Percentiles rank a stretch among this genome's conserved stretches.
Evolutionary conservation across 2,329 filamentous ascomycete species (phyloP).

Genomic region (Trichoderma pleuroti): DNA sequence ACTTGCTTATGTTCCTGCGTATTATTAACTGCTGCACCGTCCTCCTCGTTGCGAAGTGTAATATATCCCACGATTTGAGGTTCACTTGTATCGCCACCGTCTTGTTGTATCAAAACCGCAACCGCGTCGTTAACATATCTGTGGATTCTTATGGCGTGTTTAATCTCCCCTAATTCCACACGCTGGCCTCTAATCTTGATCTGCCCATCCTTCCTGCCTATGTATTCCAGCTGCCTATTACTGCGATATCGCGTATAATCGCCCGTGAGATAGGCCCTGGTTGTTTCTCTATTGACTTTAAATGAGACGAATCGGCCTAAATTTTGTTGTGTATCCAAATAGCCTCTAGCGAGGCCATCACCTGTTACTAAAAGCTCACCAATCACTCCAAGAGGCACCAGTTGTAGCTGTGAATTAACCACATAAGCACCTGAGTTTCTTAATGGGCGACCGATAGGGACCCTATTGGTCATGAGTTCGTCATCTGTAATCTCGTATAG

Average conservation of each 20-base stretch:
- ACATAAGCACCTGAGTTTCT: too few relatives aligned
- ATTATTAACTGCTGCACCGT: background rate
- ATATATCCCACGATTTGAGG: background rate
- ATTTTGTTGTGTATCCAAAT: background rate
- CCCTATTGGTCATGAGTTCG: too few relatives aligned
- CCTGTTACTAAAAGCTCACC: background rate
- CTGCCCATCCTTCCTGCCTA: background rate
- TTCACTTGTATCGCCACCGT: background rate
- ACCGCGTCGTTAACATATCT: background rate
- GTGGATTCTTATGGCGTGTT: background rate
- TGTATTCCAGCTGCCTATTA: background rate
- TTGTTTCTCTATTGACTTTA: background rate
- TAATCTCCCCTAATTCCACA: background rate
- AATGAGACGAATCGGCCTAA: background rate
- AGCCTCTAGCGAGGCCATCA: background rate
- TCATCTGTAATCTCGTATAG: too few relatives aligned
- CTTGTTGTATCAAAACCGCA: background rate
- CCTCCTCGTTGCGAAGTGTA: background rate
- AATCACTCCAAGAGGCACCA: background rate
- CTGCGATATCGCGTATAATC: background rate
- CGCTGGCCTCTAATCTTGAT: background rate
- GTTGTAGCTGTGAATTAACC: too few relatives aligned
- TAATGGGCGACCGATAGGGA: background rate
- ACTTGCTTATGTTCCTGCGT: background rate
- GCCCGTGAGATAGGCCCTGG: background rate